Conservation (phyloP, 1,139 yeast genomes). For the Kodamaea sp. region DNA sequence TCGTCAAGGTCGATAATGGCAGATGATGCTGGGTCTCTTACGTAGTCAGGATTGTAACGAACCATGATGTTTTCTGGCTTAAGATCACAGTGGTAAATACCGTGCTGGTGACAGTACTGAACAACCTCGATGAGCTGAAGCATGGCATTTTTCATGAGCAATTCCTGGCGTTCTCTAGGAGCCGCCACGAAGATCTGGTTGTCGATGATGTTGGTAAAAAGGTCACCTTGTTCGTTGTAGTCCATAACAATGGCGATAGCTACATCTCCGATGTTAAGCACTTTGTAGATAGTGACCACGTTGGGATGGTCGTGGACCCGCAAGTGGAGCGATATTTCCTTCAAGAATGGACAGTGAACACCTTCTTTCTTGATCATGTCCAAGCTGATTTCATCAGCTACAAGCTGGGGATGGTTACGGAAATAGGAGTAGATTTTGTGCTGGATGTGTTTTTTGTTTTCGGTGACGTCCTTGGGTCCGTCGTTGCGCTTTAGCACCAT, state of each 20-base stretch:
- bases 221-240: constrained; percentile 78
- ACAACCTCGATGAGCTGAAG: constrained; percentile 75
- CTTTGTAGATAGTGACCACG: constrained; percentile 72
- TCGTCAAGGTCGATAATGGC: constrained; percentile 52
- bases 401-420: constrained; percentile 17
- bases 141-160: constrained; percentile 68
- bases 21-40: constrained; percentile 15
- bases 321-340: constrained; percentile 74
- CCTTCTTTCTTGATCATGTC: constrained; percentile 46
- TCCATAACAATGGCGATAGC: constrained; percentile 78
- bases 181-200: constrained; percentile 47
- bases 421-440: constrained; percentile 33
- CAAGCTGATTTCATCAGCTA: constrained; percentile 38
- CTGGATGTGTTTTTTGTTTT: constrained; percentile 36
- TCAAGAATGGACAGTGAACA: constrained; percentile 47
- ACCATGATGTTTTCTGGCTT: constrained; percentile 88
- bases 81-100: constrained; percentile 84
- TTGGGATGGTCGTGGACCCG: constrained; percentile 78
- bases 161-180: constrained; percentile 37
- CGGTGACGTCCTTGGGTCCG: constrained; percentile 24
- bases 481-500: constrained; percentile 56
- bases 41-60: constrained; percentile 31
- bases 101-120: constrained; percentile 63
- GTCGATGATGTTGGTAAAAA: constrained; percentile 79
- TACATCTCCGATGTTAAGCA: constrained; percentile 56